Percentiles rank a stretch among this genome's conserved stretches.
phyloP scores from a whole-genome alignment of 495 filamentous ascomycete species.

The Chaetomium fimeti region DNA sequence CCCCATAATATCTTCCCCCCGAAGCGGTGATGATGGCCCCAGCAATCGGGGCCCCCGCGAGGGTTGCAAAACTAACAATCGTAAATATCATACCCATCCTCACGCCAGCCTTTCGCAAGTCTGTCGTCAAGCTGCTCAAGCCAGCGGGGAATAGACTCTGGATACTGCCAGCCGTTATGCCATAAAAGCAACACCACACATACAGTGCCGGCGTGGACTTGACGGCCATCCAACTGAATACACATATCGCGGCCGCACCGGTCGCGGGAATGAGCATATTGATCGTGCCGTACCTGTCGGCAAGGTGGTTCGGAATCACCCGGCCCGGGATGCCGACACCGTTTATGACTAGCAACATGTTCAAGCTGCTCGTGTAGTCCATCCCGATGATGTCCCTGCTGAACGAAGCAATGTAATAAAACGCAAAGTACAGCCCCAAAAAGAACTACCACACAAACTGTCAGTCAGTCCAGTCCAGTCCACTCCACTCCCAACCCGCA shows the following conservation, averaged over 20 bases:
- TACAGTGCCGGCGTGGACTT: slow-evolving; percentile 51
- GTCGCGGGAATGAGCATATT: slow-evolving; percentile 61
- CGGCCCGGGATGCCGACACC: slow-evolving; percentile 64
- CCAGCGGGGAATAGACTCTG: slow-evolving; percentile 66
- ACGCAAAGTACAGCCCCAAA: slow-evolving; percentile 76
- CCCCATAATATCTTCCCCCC: slow-evolving; percentile 58
- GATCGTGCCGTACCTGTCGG: slow-evolving; percentile 60
- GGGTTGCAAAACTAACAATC: slow-evolving; percentile 67
- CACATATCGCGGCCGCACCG: slow-evolving; percentile 50
- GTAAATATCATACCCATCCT: slow-evolving; percentile 80
- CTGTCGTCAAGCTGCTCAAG: slow-evolving; percentile 58
- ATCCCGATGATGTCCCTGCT: slow-evolving; percentile 51
- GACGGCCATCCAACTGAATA: slow-evolving; percentile 65
- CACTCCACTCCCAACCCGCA: background rate
- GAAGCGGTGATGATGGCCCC: slow-evolving; percentile 61
- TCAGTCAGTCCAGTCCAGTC: slow-evolving; percentile 41
- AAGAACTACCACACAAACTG: slow-evolving; percentile 42
- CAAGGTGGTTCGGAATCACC: slow-evolving; percentile 60
- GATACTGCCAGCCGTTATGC: slow-evolving; percentile 62
- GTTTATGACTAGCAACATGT: slow-evolving; percentile 72
- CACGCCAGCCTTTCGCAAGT: slow-evolving; percentile 66
- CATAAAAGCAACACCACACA: slow-evolving; percentile 64
- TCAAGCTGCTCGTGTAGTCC: slow-evolving; percentile 55
- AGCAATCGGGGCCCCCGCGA: slow-evolving; percentile 74
- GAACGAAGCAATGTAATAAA: slow-evolving; percentile 69